Evolutionary conservation across 2,329 filamentous ascomycete genomes (phyloP).

Genomic region (Aspergillus brunneoviolaceus): DNA sequence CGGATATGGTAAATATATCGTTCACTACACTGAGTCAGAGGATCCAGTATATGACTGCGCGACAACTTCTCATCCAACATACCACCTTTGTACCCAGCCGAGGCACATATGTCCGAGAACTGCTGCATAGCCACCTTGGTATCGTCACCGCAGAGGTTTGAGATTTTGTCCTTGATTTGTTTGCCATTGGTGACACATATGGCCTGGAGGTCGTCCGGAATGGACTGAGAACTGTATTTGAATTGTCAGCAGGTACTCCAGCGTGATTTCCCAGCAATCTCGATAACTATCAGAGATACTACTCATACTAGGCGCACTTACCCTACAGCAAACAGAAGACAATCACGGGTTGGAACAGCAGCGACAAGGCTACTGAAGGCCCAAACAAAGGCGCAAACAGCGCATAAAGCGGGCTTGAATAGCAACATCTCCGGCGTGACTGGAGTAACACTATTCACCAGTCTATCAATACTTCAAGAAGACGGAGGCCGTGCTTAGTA

Average conservation of each 20-base stretch:
- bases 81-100: slow-evolving; percentile 44
- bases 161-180: slow-evolving; percentile 39
- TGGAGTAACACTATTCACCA: not conserved
- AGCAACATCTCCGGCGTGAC: slow-evolving; percentile 43
- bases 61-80: slow-evolving; percentile 6
- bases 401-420: slow-evolving; percentile 34
- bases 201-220: slow-evolving; percentile 40
- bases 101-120: slow-evolving; percentile 41
- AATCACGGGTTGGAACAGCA: slow-evolving; percentile 49
- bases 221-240: slow-evolving; percentile 31
- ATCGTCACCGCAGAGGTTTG: slow-evolving; percentile 35
- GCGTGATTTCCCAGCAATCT: not conserved
- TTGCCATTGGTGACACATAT: slow-evolving; percentile 40
- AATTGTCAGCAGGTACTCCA: slow-evolving; percentile 20
- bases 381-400: slow-evolving; percentile 46
- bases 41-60: not conserved
- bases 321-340: slow-evolving; percentile 53
- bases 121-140: slow-evolving; percentile 37
- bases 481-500: not conserved
- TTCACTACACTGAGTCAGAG: slow-evolving; percentile 6
- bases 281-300: not conserved
- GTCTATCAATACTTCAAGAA: not conserved
- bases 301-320: slow-evolving; percentile 28
- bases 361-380: slow-evolving; percentile 45
- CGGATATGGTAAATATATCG: slow-evolving; percentile 13